Evolutionary conservation across 129 eudicot species (phyloP).

Genomic region (Flaveria brownii): DNA sequence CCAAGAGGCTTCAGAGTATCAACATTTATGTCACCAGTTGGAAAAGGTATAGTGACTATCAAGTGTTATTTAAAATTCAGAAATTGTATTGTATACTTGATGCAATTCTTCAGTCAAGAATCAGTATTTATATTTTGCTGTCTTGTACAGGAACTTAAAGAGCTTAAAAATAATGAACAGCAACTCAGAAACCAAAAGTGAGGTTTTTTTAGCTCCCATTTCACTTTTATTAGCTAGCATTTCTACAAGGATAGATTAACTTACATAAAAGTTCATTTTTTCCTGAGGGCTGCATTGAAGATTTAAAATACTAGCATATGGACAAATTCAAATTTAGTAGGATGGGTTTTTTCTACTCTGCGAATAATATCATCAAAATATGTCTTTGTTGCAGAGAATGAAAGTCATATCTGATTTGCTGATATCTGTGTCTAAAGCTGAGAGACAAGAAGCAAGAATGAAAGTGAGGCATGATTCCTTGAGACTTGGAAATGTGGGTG

Average conservation of each 20-base stretch:
- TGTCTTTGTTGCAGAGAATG: conserved; percentile 66
- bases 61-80: conserved; percentile 25
- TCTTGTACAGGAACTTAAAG: conserved; percentile 84
- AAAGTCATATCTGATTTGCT: conserved; percentile 86
- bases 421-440: conserved; percentile 96
- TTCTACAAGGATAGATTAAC: conserved; percentile 15
- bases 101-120: conserved; percentile 3
- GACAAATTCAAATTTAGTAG: not conserved
- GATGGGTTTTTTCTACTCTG: not conserved
- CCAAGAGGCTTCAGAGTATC: conserved; percentile 62
- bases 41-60: conserved; percentile 58
- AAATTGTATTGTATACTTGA: conserved; percentile 5
- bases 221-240: conserved; percentile 19
- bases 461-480: conserved; percentile 92
- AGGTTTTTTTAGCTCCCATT: conserved; percentile 22
- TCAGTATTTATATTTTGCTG: conserved; percentile 9
- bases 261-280: not conserved
- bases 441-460: conserved; percentile 97
- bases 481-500: conserved; percentile 96
- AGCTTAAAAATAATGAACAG: conserved; percentile 69
- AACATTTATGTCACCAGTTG: conserved; percentile 48
- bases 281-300: not conserved
- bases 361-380: conserved; percentile 8
- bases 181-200: conserved; percentile 90
- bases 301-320: not conserved